These are phyloP conservation scores for Solioccasus polychromus DNA, from an alignment of 768 basidiomycete species.

Conservation along the genomic window DNA sequence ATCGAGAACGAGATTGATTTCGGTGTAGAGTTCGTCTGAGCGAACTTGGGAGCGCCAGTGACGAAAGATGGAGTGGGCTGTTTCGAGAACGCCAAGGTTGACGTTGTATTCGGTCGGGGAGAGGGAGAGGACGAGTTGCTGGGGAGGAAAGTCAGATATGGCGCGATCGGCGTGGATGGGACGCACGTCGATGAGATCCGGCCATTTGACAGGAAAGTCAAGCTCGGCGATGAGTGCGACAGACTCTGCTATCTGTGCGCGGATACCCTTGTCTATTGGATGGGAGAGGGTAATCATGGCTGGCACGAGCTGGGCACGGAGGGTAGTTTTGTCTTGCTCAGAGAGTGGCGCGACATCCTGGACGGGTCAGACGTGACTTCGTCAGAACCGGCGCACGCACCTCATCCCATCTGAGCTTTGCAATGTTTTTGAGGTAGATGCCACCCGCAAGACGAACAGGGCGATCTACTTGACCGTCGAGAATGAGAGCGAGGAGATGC, in stretches of 20 bases:
- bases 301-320: conserved; percentile 79
- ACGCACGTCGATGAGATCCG: conserved; percentile 85
- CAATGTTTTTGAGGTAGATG: conserved; percentile 89
- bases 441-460: conserved; percentile 79
- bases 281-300: conserved; percentile 87
- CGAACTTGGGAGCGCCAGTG: conserved; percentile 92
- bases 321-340: conserved; percentile 64
- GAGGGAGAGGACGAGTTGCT: conserved; percentile 89
- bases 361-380: neutral
- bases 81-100: conserved; percentile 89
- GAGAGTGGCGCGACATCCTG: conserved; percentile 73
- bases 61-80: conserved; percentile 93
- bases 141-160: conserved; percentile 16
- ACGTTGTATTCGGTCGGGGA: conserved; percentile 77
- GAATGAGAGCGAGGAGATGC: conserved; percentile 74
- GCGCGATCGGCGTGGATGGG: conserved; percentile 1
- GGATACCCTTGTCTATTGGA: conserved; percentile 66
- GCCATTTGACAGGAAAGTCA: conserved; percentile 91
- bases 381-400: conserved; percentile 40
- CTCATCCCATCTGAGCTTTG: conserved; percentile 87
- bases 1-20: conserved; percentile 86
- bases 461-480: conserved; percentile 61
- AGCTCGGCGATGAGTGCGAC: conserved; percentile 87
- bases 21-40: conserved; percentile 80
- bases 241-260: conserved; percentile 89